Conservation (phyloP, 2,329 filamentous ascomycete genomes). For the Colletotrichum trifolii region DNA sequence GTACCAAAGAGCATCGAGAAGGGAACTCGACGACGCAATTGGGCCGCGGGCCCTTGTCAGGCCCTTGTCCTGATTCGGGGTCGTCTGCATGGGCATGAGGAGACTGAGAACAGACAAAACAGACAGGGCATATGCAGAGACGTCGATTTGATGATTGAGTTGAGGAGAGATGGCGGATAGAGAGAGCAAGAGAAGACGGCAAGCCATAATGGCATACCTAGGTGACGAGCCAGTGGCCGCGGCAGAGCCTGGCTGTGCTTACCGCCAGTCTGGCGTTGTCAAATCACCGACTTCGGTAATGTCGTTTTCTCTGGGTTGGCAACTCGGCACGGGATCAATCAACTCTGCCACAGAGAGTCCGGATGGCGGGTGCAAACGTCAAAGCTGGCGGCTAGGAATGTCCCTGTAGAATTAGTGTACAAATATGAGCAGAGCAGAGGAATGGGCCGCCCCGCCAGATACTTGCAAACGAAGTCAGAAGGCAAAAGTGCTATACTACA, state of each 20-base stretch:
- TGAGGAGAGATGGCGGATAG: neutral
- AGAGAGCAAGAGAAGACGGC: conserved; percentile 4
- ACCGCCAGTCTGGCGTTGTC: conserved; percentile 18
- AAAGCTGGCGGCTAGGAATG: conserved; percentile 21
- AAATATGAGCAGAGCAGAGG: neutral
- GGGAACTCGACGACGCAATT: conserved; percentile 44
- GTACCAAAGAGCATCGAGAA: conserved; percentile 23
- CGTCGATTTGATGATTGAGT: conserved; percentile 13
- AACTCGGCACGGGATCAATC: conserved; percentile 19
- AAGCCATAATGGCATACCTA: conserved; percentile 2
- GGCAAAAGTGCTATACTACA: conserved; percentile 2
- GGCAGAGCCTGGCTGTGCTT: conserved; percentile 18
- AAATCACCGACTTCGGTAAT: conserved; percentile 23
- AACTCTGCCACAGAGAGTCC: conserved; percentile 3
- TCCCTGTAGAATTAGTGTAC: conserved; percentile 1
- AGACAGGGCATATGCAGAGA: neutral
- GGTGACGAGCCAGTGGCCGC: neutral
- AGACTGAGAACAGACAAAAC: conserved; percentile 2
- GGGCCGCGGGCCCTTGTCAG: conserved; percentile 46
- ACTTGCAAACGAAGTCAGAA: conserved; percentile 16
- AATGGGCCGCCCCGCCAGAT: conserved; percentile 25
- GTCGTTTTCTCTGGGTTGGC: conserved; percentile 27
- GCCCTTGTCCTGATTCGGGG: conserved; percentile 32
- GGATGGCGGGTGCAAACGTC: conserved; percentile 20
- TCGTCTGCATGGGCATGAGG: conserved; percentile 30